Percentiles rank a stretch among this genome's conserved stretches.
These are phyloP conservation scores for Aspergillus indologenus DNA, from an alignment of 495 filamentous ascomycete species.

Conservation along the genomic window DNA sequence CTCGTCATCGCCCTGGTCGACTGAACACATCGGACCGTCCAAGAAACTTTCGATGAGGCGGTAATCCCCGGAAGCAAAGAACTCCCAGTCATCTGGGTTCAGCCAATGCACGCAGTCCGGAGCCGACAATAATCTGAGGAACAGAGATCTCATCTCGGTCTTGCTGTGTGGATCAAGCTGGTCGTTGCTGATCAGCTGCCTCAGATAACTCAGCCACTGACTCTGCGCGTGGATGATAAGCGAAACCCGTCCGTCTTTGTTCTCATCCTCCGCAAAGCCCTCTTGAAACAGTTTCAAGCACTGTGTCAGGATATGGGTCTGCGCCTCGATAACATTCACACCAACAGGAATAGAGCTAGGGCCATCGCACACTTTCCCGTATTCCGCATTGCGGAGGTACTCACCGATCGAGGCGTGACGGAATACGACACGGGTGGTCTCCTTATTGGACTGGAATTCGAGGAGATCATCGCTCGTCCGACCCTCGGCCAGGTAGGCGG, in stretches of 20 bases:
- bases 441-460: conserved; percentile 2
- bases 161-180: neutral
- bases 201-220: neutral
- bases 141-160: neutral
- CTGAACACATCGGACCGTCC: neutral
- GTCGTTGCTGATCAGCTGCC: neutral
- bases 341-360: neutral
- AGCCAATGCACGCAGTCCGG: neutral
- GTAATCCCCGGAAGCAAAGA: neutral
- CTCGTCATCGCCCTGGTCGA: neutral
- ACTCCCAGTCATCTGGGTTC: neutral
- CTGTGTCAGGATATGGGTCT: neutral
- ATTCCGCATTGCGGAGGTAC: neutral
- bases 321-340: conserved; percentile 2
- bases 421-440: conserved; percentile 1
- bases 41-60: neutral
- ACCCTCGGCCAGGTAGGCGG: neutral
- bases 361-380: neutral
- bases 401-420: conserved; percentile 9
- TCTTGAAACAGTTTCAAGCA: neutral
- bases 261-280: neutral
- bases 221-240: neutral
- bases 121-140: neutral
- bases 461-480: neutral
- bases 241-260: neutral